A percentile compares a stretch with the other conserved stretches of the same genome.
Evolutionary conservation across 192 early-diverging fungal genomes (phyloP).

Genomic region (Linnemannia schmuckeri): DNA sequence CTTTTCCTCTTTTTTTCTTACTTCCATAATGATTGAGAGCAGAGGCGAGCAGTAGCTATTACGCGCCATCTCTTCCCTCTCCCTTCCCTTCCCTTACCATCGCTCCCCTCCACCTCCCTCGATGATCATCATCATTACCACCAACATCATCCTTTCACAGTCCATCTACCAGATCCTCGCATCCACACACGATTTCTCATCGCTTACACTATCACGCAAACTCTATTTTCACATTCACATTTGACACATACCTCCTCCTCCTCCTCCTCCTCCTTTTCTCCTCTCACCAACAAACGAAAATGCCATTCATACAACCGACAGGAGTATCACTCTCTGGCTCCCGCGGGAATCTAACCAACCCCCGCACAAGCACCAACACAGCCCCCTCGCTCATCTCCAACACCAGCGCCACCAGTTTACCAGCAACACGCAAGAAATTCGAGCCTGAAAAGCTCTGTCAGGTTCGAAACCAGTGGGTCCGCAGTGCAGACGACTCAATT

Average conservation of each 20-base stretch:
- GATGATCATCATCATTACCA: neutral
- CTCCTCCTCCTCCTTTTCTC: neutral
- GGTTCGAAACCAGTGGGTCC: constrained; percentile 40
- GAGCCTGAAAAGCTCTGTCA: constrained; percentile 26
- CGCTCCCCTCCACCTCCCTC: neutral
- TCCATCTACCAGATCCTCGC: no score
- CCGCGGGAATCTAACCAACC: neutral
- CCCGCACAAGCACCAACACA: neutral
- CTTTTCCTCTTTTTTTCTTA: neutral
- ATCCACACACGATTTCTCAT: neutral
- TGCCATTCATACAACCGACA: constrained; percentile 49
- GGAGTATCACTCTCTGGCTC: constrained; percentile 15
- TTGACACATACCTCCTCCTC: neutral
- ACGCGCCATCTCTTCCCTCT: neutral
- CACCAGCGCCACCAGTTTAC: neutral
- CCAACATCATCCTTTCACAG: neutral
- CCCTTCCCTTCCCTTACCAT: neutral
- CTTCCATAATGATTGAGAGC: neutral
- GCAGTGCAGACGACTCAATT: constrained; percentile 23
- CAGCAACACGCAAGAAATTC: neutral
- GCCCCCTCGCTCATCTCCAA: neutral
- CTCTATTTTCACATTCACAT: neutral
- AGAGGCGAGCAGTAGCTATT: neutral
- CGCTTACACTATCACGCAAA: neutral
- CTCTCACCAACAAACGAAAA: neutral